Conservation (phyloP, 2,329 filamentous ascomycete genomes). For the Aphanocladium album region DNA sequence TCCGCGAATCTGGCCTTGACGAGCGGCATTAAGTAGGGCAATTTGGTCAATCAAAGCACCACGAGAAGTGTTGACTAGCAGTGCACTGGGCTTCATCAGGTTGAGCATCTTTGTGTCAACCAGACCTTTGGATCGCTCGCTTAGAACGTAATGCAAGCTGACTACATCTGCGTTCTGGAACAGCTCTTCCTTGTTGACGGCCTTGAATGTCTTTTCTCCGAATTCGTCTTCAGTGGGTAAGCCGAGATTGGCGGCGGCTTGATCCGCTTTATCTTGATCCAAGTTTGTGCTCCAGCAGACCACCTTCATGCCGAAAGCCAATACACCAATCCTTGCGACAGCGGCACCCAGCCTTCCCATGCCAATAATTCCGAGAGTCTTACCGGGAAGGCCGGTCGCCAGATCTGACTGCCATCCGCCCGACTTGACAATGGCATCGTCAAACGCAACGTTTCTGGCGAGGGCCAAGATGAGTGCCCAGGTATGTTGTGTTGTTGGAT, state of each 20-base stretch:
- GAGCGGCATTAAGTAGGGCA: constrained; percentile 55
- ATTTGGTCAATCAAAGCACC: constrained; percentile 64
- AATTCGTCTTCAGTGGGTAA: constrained; percentile 46
- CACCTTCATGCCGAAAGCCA: constrained; percentile 61
- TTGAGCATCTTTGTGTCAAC: constrained; percentile 52
- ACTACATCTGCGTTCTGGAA: constrained; percentile 59
- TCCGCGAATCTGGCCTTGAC: constrained; percentile 55
- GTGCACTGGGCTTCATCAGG: constrained; percentile 54
- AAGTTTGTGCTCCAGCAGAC: constrained; percentile 61
- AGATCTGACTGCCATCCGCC: constrained; percentile 55
- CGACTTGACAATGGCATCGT: constrained; percentile 53
- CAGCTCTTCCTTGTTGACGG: constrained; percentile 57
- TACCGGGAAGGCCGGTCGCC: constrained; percentile 51
- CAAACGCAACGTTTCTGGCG: constrained; percentile 52
- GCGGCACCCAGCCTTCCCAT: constrained; percentile 57
- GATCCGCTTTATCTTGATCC: constrained; percentile 58
- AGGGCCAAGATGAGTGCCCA: constrained; percentile 54
- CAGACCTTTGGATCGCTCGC: constrained; percentile 55
- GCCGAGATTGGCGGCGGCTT: constrained; percentile 48
- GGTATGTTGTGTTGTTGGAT: constrained; percentile 51
- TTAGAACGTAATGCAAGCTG: constrained; percentile 64
- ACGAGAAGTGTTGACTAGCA: constrained; percentile 69
- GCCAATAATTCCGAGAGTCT: constrained; percentile 56
- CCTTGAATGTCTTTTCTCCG: constrained; percentile 50
- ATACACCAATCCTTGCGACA: constrained; percentile 52